Evolutionary conservation across 2,329 filamentous ascomycete genomes (phyloP).

Genomic region (Lachnellula subtilissima): DNA sequence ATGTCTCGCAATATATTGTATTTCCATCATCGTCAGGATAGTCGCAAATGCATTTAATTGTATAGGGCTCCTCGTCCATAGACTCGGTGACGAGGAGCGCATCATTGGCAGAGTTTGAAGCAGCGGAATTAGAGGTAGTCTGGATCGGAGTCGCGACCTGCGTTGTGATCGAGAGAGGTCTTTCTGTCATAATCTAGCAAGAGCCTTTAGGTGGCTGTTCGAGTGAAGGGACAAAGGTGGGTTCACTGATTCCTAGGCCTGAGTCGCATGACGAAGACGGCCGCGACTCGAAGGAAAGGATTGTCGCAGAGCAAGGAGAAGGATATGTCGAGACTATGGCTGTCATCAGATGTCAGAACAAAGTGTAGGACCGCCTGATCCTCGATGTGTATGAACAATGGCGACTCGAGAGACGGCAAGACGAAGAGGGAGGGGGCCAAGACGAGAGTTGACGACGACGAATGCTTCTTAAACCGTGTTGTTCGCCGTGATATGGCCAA

Average conservation of each 20-base stretch:
- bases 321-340: constrained; percentile 14
- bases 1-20: constrained; percentile 93
- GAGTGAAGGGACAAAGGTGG: constrained; percentile 28
- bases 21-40: constrained; percentile 94
- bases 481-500: neutral
- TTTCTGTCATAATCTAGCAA: constrained; percentile 37
- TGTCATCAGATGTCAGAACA: constrained; percentile 27
- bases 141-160: constrained; percentile 32
- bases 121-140: constrained; percentile 19
- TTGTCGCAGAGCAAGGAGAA: constrained; percentile 26
- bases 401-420: constrained; percentile 10
- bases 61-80: constrained; percentile 75
- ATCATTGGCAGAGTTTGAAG: constrained; percentile 23
- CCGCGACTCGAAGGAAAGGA: constrained; percentile 29
- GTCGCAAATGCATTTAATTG: constrained; percentile 96
- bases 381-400: constrained; percentile 9
- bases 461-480: neutral
- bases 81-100: constrained; percentile 39
- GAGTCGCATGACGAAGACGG: constrained; percentile 36
- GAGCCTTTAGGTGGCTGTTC: constrained; percentile 32
- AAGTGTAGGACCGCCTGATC: constrained; percentile 5
- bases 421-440: neutral
- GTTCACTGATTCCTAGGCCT: constrained; percentile 33
- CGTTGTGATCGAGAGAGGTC: constrained; percentile 32
- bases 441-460: neutral